Evolutionary conservation across 2,329 filamentous ascomycete species (phyloP).

Genomic region (Grosmannia clavigera): DNA sequence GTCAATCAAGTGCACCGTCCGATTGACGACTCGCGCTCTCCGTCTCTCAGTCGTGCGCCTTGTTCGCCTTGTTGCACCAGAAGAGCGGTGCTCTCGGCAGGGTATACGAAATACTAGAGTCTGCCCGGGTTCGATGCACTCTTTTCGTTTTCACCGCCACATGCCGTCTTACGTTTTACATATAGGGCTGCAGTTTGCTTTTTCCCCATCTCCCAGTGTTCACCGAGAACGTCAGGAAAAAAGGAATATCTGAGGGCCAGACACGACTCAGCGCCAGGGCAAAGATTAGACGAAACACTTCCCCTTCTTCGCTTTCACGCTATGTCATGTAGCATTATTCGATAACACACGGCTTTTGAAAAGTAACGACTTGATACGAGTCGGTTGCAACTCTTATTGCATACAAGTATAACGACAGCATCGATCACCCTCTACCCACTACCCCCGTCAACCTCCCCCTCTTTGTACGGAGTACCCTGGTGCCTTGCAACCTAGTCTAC

Average conservation of each 20-base stretch:
- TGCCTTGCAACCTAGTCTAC: neutral
- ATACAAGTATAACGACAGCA: neutral
- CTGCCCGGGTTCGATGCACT: neutral
- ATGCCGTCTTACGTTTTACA: neutral
- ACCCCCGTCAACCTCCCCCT: neutral
- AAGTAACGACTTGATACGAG: neutral
- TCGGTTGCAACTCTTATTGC: constrained; percentile 4
- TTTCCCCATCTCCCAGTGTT: neutral
- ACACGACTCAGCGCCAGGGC: neutral
- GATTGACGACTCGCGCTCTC: too few species aligned
- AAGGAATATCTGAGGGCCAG: neutral
- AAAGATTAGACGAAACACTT: neutral
- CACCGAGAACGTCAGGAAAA: neutral
- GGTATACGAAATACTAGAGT: too few species aligned
- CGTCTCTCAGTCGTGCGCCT: too few species aligned
- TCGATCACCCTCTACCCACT: constrained; percentile 1
- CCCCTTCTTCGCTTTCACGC: neutral
- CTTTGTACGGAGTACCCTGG: neutral
- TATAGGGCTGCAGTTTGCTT: neutral
- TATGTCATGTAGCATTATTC: neutral
- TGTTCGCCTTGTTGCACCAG: too few species aligned
- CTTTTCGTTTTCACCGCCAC: neutral
- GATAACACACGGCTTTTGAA: neutral
- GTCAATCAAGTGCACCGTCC: too few species aligned
- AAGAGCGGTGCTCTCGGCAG: too few species aligned